phyloP scores from a whole-genome alignment of 306 rosid species.

The Trifolium pratense region DNA sequence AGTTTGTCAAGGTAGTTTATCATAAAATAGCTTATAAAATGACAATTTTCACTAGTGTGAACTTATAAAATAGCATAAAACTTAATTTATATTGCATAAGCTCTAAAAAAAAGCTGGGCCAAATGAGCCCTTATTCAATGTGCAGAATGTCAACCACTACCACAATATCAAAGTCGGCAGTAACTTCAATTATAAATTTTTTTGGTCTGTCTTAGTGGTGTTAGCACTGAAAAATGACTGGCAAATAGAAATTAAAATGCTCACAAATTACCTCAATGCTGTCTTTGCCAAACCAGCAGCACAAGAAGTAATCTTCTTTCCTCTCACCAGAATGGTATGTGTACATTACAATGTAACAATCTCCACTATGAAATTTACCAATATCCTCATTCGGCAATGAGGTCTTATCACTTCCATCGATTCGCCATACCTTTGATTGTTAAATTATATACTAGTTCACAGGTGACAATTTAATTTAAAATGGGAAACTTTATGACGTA shows the following conservation, averaged over 20 bases:
- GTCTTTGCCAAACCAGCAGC: constrained; percentile 96
- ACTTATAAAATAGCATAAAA: no score
- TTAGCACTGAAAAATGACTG: constrained; percentile 9
- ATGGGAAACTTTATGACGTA: constrained; percentile 18
- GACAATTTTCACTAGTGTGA: no score
- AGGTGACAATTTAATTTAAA: background rate
- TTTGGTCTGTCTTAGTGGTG: background rate
- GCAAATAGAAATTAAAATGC: constrained; percentile 12
- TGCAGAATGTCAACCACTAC: constrained; percentile 23
- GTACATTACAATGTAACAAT: constrained; percentile 83
- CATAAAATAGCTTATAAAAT: no score
- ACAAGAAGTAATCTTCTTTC: constrained; percentile 91
- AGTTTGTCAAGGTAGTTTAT: no score
- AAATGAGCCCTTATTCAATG: no score
- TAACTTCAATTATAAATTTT: background rate
- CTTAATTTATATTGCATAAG: no score
- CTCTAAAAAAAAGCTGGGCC: no score
- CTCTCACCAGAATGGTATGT: constrained; percentile 91
- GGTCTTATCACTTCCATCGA: constrained; percentile 75
- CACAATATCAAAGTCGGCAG: background rate
- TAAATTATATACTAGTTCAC: constrained; percentile 23
- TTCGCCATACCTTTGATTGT: constrained; percentile 73
- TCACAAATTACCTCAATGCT: constrained; percentile 72
- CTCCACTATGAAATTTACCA: constrained; percentile 88
- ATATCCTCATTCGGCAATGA: constrained; percentile 73